Evolutionary conservation across 768 basidiomycete species (phyloP), one percentile per base, ranked within the genome.

Genomic region (Xerocomellus chrysenteron): DNA sequence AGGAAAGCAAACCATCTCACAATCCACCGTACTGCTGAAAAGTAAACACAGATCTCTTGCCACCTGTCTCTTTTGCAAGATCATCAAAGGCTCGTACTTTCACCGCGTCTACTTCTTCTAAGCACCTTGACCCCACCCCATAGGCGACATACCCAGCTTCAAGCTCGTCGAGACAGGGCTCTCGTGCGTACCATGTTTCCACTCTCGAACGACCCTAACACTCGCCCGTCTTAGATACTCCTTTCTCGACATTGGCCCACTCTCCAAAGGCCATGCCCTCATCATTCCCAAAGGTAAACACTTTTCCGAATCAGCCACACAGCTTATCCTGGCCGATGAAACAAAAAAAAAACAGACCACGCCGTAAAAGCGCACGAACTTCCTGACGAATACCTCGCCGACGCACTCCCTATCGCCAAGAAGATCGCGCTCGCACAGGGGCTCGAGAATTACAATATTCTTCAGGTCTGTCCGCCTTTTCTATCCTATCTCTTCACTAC

Each of bases 61-160:
- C 6, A 72, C 71, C 24, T 97, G 94, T 73, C 75, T 98, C 65
- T 98, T 97, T 77, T 98, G 96, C 82, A 97, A 88, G 77, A 97
- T 98, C 72, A 82, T 94, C 76, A 91, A 91, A 76, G 91, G 94
- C 85, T 45, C 28, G 73, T 60, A 36, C 26, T 37, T 37, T 56
- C 2, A 8, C 11, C 26, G n/a, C 13, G 17, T 28, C 19, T 1
- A 11, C 10, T 9, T 21, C 2, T 42, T 4, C 2, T 16, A 8
- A 0, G 16, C 8, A 4, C 37, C 37, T 7, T 53, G 16, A 53
- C 19, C 35, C 43, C 45, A 37, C 21, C 12, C 12, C 24, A 21
- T 68, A 94, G 94, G 93, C 50, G 88, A 94, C 24, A 94, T 98
- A 61, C 95, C 95, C 16, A 87, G 88, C 73, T 87, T 81, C 73